Percentiles rank a stretch among this genome's conserved stretches.
These are phyloP conservation scores for Suillus weaverae DNA, from an alignment of 768 basidiomycete genomes.

Conservation along the genomic window DNA sequence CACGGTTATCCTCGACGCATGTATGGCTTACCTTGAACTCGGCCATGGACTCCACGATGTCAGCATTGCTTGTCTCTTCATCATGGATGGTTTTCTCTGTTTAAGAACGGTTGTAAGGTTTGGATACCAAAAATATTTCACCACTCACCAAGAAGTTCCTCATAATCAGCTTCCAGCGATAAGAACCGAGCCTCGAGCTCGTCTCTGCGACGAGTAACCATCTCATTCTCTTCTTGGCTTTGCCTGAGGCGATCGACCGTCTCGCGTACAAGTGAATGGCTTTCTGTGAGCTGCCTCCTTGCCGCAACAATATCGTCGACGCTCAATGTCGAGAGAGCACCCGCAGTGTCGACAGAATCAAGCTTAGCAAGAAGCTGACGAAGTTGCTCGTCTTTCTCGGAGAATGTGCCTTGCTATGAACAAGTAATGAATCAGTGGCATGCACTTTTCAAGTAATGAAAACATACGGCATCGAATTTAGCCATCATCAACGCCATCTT, in stretches of 20 bases:
- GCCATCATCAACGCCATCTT: constrained; percentile 99
- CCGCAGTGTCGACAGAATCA: constrained; percentile 72
- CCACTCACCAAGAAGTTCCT: constrained; percentile 86
- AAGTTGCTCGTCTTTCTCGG: constrained; percentile 93
- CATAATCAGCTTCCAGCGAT: constrained; percentile 89
- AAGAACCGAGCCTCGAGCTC: constrained; percentile 84
- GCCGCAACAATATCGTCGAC: constrained; percentile 80
- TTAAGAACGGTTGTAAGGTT: constrained; percentile 13
- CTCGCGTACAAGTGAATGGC: constrained; percentile 82
- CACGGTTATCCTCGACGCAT: background rate
- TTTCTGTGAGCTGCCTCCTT: constrained; percentile 85
- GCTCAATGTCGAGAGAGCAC: constrained; percentile 55
- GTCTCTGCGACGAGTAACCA: constrained; percentile 75
- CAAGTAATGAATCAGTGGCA: constrained; percentile 9
- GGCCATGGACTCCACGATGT: constrained; percentile 79
- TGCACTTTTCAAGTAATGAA: background rate
- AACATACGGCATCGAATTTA: constrained; percentile 88
- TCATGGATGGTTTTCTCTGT: constrained; percentile 90
- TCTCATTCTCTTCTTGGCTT: constrained; percentile 90
- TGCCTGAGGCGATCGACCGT: constrained; percentile 87
- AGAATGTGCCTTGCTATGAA: constrained; percentile 83
- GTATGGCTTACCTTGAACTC: constrained; percentile 75
- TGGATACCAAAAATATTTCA: background rate
- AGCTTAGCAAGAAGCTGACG: constrained; percentile 82
- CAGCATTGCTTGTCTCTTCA: constrained; percentile 82